These are phyloP conservation scores for Camelina sativa DNA, from an alignment of 345 rosid species.

Conservation along the genomic window DNA sequence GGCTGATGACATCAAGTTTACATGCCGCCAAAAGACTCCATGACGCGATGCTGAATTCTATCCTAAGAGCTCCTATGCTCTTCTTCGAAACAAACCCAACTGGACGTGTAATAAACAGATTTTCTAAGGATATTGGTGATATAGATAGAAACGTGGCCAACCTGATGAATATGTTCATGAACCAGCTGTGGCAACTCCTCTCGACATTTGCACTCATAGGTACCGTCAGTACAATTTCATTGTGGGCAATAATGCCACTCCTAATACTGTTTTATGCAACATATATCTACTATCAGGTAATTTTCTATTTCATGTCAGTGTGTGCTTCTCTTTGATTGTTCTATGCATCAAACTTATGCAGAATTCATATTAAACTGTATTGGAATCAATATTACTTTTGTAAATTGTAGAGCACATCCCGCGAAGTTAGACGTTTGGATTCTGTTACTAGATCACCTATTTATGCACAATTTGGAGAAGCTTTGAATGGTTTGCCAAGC, in stretches of 20 bases:
- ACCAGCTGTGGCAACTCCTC: conserved; percentile 83
- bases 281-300: conserved; percentile 94
- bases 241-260: conserved; percentile 96
- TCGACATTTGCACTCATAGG: conserved; percentile 92
- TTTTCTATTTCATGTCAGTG: background rate
- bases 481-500: conserved; percentile 82
- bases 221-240: conserved; percentile 80
- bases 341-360: conserved; percentile 3
- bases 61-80: conserved; percentile 89
- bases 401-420: conserved; percentile 73
- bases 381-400: conserved; percentile 16
- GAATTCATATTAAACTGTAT: background rate
- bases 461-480: conserved; percentile 97
- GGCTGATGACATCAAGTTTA: conserved; percentile 87
- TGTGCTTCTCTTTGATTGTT: background rate
- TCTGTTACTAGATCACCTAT: conserved; percentile 87
- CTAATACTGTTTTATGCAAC: conserved; percentile 85
- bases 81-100: conserved; percentile 95
- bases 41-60: conserved; percentile 74
- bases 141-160: conserved; percentile 82
- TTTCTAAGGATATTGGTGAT: conserved; percentile 91
- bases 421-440: conserved; percentile 93
- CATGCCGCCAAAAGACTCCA: conserved; percentile 85
- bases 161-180: conserved; percentile 71
- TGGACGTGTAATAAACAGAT: conserved; percentile 90